Conservation (phyloP, 768 basidiomycete genomes). For the Xerocomellus amylosporus region DNA sequence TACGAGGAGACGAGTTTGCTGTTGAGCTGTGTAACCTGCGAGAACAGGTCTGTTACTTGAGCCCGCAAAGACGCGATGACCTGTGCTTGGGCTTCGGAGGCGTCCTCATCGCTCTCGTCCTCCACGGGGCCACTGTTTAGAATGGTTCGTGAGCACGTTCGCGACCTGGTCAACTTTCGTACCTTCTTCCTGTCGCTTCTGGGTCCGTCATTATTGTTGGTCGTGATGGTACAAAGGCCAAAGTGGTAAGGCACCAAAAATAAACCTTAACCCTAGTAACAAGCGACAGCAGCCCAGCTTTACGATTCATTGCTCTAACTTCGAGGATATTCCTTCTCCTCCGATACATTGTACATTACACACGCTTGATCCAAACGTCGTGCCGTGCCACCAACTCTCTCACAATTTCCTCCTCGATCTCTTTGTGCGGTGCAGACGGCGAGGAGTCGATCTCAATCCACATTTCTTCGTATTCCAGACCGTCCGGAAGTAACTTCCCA, state of each 20-base stretch:
- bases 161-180: not conserved
- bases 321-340: not conserved
- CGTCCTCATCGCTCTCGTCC: slow-evolving; percentile 29
- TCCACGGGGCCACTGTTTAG: slow-evolving; percentile 1
- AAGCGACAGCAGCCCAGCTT: too few relatives aligned
- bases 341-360: not conserved
- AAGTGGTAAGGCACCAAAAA: not conserved
- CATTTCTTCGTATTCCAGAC: slow-evolving; percentile 46
- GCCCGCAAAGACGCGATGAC: slow-evolving; percentile 76
- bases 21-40: slow-evolving; percentile 90
- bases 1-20: slow-evolving; percentile 90
- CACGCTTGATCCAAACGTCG: slow-evolving; percentile 54
- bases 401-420: slow-evolving; percentile 94
- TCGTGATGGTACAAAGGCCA: not conserved
- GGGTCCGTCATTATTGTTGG: slow-evolving; percentile 10
- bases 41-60: slow-evolving; percentile 83
- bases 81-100: slow-evolving; percentile 72
- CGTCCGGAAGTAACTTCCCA: slow-evolving; percentile 14
- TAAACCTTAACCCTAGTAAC: slow-evolving; percentile 18
- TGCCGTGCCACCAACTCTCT: slow-evolving; percentile 73
- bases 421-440: slow-evolving; percentile 44
- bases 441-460: slow-evolving; percentile 63
- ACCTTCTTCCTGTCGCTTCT: slow-evolving; percentile 14
- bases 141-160: slow-evolving; percentile 3
- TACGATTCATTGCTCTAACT: not conserved